Percentiles rank a stretch among this genome's conserved stretches.
Conservation (phyloP, 2,329 filamentous ascomycete species). For the Davidsoniella eucalypti region DNA sequence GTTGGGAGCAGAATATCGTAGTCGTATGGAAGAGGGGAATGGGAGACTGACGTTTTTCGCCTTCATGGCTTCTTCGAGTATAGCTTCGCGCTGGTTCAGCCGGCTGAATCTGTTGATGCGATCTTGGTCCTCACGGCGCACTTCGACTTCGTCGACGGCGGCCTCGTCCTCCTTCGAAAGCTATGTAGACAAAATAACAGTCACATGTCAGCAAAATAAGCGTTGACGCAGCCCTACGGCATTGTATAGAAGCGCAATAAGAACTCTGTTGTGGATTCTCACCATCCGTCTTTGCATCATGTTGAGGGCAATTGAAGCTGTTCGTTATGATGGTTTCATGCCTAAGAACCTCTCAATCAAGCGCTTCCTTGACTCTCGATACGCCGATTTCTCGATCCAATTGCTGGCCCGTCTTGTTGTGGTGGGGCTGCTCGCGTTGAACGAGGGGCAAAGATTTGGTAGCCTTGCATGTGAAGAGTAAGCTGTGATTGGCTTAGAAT, state of each 20-base stretch:
- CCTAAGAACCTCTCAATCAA: no score
- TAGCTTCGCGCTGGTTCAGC: conserved; percentile 70
- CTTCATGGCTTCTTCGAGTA: conserved; percentile 65
- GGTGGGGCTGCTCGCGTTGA: neutral
- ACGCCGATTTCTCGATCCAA: no score
- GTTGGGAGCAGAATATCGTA: neutral
- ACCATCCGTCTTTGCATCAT: conserved; percentile 47
- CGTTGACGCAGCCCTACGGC: neutral
- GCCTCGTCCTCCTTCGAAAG: conserved; percentile 89
- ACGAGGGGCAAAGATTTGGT: neutral
- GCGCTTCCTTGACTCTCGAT: no score
- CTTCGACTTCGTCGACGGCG: conserved; percentile 69
- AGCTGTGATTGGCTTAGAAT: neutral
- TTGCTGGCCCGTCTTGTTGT: neutral
- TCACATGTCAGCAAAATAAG: neutral
- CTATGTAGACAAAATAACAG: conserved; percentile 28
- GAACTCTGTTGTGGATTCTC: conserved; percentile 15
- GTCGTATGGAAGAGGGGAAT: neutral
- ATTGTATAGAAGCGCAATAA: no score
- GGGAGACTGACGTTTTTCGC: conserved; percentile 52
- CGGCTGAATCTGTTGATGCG: conserved; percentile 98
- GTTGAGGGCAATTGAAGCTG: conserved; percentile 19
- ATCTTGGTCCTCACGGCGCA: conserved; percentile 92
- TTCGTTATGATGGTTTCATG: neutral
- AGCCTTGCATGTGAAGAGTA: neutral